Evolutionary conservation across 2,329 filamentous ascomycete genomes (phyloP).

Genomic region (Alternaria arbusti): DNA sequence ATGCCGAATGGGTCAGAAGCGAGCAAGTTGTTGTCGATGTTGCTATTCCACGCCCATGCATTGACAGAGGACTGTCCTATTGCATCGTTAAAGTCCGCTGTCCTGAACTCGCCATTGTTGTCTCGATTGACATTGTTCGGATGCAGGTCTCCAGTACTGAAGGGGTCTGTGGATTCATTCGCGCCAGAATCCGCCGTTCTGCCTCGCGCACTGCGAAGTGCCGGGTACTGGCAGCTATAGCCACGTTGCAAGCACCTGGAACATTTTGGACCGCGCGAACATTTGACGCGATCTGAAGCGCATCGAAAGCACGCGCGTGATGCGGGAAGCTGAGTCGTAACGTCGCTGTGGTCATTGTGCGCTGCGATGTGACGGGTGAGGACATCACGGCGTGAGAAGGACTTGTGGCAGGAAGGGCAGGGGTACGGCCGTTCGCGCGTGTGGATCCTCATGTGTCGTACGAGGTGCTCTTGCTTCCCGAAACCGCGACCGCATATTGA

Average conservation of each 20-base stretch:
- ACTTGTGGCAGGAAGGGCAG: constrained; percentile 16
- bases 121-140: background rate
- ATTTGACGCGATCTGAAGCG: constrained; percentile 35
- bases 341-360: constrained; percentile 5
- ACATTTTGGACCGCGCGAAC: constrained; percentile 36
- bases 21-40: background rate
- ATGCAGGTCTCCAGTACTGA: background rate
- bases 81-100: background rate
- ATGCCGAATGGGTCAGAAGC: constrained; percentile 1
- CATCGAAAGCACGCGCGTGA: constrained; percentile 35
- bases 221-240: constrained; percentile 31
- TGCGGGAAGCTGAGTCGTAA: background rate
- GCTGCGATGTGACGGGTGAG: constrained; percentile 13
- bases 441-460: constrained; percentile 18
- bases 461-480: constrained; percentile 17
- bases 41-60: background rate
- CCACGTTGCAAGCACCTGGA: constrained; percentile 28
- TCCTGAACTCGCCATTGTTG: background rate
- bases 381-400: constrained; percentile 9
- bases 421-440: constrained; percentile 17
- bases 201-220: background rate
- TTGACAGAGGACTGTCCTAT: background rate
- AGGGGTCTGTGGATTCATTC: background rate
- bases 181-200: background rate
- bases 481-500: constrained; percentile 11